Base-by-base conservation (phyloP, 108 stramenopile species). In the Conticribra weissflogii region DNA sequence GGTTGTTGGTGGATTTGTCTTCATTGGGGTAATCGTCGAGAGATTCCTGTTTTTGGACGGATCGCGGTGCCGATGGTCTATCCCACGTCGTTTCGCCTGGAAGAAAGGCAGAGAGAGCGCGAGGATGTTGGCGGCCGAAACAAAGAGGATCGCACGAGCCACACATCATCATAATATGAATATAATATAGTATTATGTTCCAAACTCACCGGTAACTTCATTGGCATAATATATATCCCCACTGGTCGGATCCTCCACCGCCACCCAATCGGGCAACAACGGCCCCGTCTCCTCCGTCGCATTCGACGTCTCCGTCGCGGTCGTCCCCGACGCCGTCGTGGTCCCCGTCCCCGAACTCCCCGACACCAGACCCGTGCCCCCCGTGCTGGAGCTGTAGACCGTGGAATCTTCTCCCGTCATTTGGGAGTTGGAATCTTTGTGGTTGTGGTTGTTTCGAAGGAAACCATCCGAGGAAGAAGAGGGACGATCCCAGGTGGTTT, bases 181-280 rank as follows among this genome's bases (percentile, higher is more conserved):
- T n/a, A n/a, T n/a, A n/a, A n/a, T n/a, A n/a, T n/a, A n/a, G n/a
- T n/a, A n/a, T n/a, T n/a, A 41, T 41, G 12, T 9, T 41, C 36
- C 83, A 4, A 81, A 84, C 72, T 87, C 89, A 21, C 88, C 88
- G 23, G 92, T 94, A 7, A 74, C 67, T 64, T 90, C 84, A 74
- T 94, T 94, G 24, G 86, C 84, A 68, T 90, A 94, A 82, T 90
- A 94, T 0, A 74, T 74, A 29, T 54, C 68, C 0, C 92, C 88
- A 66, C 82, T 86, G 4, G 73, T 44, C 7, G 88, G 88, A 27
- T 93, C 92, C 14, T 82, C 80, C 19, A 86, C 29, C 19, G 78
- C 87, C 15, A 87, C 69, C 92, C 92, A 93, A 21, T 84, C 87
- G 25, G 72, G 49, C 0, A 9, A 45, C 36, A 18, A 41, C 8